Percentiles rank a stretch among this genome's conserved stretches.
These are phyloP conservation scores for Ascochyta clinopodiicola DNA, from an alignment of 2,329 filamentous ascomycete genomes.

Conservation along the genomic window DNA sequence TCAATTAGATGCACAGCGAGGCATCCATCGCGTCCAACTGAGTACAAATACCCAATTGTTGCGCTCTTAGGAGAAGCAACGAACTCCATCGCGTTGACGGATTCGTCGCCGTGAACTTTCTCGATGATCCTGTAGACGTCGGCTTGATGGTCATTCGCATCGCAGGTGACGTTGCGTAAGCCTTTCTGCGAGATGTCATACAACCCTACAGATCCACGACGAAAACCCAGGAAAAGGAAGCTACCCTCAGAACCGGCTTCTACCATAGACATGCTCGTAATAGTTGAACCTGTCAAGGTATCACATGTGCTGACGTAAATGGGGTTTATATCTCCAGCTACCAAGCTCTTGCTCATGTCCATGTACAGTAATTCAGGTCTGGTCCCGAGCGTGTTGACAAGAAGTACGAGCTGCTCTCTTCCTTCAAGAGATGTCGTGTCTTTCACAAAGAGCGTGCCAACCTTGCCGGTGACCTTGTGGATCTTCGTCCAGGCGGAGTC, in stretches of 20 bases:
- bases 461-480: constrained; percentile 44
- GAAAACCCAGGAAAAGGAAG: constrained; percentile 61
- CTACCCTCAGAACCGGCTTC: constrained; percentile 10
- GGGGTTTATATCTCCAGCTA: not conserved
- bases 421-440: not conserved
- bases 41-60: constrained; percentile 62
- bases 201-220: constrained; percentile 60
- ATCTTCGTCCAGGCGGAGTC: constrained; percentile 31
- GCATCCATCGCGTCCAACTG: constrained; percentile 77
- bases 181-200: constrained; percentile 50
- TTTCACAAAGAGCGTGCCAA: constrained; percentile 49
- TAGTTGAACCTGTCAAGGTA: constrained; percentile 54
- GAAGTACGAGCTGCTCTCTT: constrained; percentile 35
- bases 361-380: constrained; percentile 41
- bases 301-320: constrained; percentile 24
- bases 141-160: not conserved
- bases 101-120: constrained; percentile 60
- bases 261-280: constrained; percentile 58
- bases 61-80: constrained; percentile 43
- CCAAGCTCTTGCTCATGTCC: constrained; percentile 1
- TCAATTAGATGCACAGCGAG: constrained; percentile 68
- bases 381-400: constrained; percentile 49
- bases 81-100: constrained; percentile 70
- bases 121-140: constrained; percentile 27
- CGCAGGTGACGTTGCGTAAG: constrained; percentile 50